phyloP scores from a whole-genome alignment of 352 stramenopile genomes.

The Phytopythium boreale region DNA sequence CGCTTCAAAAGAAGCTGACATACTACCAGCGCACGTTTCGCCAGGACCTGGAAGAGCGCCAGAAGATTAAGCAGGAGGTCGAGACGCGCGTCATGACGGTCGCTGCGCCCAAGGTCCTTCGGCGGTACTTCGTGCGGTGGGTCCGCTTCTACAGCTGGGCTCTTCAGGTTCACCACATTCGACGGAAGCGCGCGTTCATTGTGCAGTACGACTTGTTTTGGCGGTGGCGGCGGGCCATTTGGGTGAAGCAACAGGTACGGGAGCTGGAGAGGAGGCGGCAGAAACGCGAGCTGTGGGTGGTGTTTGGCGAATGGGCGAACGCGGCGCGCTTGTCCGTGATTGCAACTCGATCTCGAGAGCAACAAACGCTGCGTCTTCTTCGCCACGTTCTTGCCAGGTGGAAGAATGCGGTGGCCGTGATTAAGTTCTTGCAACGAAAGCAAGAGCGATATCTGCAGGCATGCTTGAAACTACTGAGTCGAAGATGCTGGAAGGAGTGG shows the following conservation, averaged over 20 bases:
- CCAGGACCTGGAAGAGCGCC: conserved; percentile 38
- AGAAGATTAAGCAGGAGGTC: conserved; percentile 60
- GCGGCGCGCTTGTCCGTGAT: conserved; percentile 53
- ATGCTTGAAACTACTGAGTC: not conserved
- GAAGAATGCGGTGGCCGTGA: conserved; percentile 16
- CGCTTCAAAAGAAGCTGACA: conserved; percentile 40
- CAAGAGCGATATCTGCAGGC: conserved; percentile 1
- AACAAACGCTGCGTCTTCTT: conserved; percentile 25
- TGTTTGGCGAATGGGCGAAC: conserved; percentile 62
- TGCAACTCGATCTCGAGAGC: conserved; percentile 22
- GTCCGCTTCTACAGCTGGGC: conserved; percentile 51
- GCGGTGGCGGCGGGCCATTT: conserved; percentile 50
- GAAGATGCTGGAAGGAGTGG: conserved; percentile 24
- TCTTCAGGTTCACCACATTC: conserved; percentile 43
- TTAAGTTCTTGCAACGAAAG: conserved; percentile 15
- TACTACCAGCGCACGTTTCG: conserved; percentile 37
- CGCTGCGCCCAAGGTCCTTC: conserved; percentile 48
- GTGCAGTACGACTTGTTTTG: conserved; percentile 63
- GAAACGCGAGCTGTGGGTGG: conserved; percentile 14
- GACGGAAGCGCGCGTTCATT: conserved; percentile 42
- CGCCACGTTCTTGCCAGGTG: conserved; percentile 34
- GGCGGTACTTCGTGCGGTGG: conserved; percentile 60
- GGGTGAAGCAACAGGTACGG: conserved; percentile 43
- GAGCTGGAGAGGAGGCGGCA: conserved; percentile 21
- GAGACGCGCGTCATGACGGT: conserved; percentile 31